Evolutionary conservation across 768 basidiomycete species (phyloP), one percentile per base, ranked within the genome.

Genomic region (Hericium coralloides): DNA sequence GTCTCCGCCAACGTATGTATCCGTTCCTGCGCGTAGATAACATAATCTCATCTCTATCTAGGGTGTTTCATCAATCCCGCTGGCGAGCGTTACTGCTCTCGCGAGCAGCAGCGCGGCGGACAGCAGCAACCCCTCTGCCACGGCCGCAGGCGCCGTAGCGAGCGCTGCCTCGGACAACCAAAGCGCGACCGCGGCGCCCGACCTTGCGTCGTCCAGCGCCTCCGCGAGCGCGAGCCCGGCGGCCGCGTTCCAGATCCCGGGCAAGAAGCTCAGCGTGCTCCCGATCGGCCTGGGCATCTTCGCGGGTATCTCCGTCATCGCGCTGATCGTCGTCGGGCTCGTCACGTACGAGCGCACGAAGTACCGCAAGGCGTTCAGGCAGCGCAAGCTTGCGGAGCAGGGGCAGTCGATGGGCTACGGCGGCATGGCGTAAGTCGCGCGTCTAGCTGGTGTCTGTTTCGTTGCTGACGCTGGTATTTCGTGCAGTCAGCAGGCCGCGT

Each of bases 281-380:
- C 91, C 91, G 0, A 83, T 93, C 60, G 91, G 91, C 61, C 77
- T 93, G 45, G 88, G 86, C 53, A 79, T 94, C 10, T 92, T 89
- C 66, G 89, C 85, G 49, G 91, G 90, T 60, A 85, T 95, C 58
- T 89, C 89, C 31, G 86, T 86, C 8, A 85, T 94, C 63, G 87
- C 87, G 17, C 68, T 95, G 62, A 82, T 87, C 59, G 83, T 89
- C 22, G 88, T 95, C 57, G 85, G 81, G 52, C 73, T 92, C 68
- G 91, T 94, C 61, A 92, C 90, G 6, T 91, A 85, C 66, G 91
- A 95, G 76, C 81, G 93, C 49, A 83, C 89, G 23, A 88, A 86
- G 70, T 91, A 91, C 67, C 85, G 90, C 74, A 88, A 83, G 78
- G 77, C 80, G 59, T 92, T 90, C 81, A 77, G 88, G 62, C 77